Conservation (phyloP, 345 rosid species). For the Citrus unshiu region DNA sequence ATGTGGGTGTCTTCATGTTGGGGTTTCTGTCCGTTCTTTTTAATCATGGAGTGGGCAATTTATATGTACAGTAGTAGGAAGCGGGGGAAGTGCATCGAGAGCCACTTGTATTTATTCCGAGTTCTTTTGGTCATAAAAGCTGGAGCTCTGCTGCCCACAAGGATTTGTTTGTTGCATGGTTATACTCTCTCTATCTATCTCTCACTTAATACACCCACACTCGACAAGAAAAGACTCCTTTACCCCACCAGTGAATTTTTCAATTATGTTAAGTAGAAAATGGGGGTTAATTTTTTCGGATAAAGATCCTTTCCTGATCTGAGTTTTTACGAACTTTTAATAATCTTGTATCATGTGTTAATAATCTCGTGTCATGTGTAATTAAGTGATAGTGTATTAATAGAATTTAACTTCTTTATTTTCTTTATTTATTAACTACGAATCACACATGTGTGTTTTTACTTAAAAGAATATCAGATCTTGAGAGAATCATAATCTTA, state of each 20-base stretch:
- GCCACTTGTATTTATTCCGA: slow-evolving; percentile 23
- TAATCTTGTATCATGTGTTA: too few species aligned
- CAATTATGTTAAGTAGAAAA: background rate
- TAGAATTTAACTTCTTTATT: accelerated
- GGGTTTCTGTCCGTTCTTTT: slow-evolving; percentile 17
- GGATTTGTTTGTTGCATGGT: background rate
- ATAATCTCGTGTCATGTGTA: accelerated
- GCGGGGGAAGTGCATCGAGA: slow-evolving; percentile 18
- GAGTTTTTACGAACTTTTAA: accelerated
- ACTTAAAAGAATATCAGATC: accelerated
- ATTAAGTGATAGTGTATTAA: accelerated
- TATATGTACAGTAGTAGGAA: slow-evolving; percentile 11
- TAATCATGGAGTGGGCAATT: slow-evolving; percentile 25
- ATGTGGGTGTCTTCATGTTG: slow-evolving; percentile 31
- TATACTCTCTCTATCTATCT: background rate
- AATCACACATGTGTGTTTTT: accelerated
- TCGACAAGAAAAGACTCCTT: background rate
- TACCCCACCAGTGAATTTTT: slow-evolving; percentile 1
- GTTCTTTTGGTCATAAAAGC: background rate
- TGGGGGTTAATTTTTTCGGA: background rate
- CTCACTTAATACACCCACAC: background rate
- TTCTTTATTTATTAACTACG: too few species aligned
- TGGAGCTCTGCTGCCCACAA: slow-evolving; percentile 11
- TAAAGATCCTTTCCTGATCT: accelerated
- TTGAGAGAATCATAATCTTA: accelerated